Evolutionary conservation across 257 asterid species (phyloP).

Genomic region (Solanum raphanifolium): DNA sequence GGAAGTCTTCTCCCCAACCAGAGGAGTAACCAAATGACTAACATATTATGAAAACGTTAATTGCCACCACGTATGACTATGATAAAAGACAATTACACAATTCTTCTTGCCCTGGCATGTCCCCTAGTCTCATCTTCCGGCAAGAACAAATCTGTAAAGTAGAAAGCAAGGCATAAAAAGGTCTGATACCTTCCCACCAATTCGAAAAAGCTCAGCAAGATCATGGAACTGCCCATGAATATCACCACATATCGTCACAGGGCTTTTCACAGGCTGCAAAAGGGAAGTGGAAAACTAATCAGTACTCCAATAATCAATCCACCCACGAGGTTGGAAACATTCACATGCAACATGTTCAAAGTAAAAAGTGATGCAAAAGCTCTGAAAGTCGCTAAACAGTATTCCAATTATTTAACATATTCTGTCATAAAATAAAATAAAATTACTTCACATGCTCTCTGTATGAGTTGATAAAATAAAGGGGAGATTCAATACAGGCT

Average conservation of each 20-base stretch:
- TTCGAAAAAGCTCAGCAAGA: constrained; percentile 35
- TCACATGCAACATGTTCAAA: background rate
- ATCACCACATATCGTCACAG: constrained; percentile 12
- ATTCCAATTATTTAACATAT: background rate
- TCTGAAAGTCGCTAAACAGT: background rate
- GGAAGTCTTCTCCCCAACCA: background rate
- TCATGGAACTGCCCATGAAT: constrained; percentile 46
- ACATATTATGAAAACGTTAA: background rate
- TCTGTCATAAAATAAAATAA: background rate
- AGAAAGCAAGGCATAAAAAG: constrained; percentile 6
- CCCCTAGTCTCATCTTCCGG: background rate
- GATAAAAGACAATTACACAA: background rate
- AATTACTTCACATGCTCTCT: background rate
- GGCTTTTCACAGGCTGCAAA: constrained; percentile 13
- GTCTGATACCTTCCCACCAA: constrained; percentile 28
- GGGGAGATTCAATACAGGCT: background rate
- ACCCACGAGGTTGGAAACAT: constrained; percentile 28
- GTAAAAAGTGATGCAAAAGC: background rate
- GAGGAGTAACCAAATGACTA: background rate
- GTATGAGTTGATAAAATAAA: background rate
- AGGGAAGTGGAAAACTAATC: background rate
- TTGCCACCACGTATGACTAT: background rate
- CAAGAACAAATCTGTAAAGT: background rate
- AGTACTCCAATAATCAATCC: background rate
- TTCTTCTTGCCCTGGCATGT: background rate